Evolutionary conservation across 2,329 filamentous ascomycete genomes (phyloP), one percentile per base, ranked within the genome.

Genomic region (Sclerotiophoma versabilis): DNA sequence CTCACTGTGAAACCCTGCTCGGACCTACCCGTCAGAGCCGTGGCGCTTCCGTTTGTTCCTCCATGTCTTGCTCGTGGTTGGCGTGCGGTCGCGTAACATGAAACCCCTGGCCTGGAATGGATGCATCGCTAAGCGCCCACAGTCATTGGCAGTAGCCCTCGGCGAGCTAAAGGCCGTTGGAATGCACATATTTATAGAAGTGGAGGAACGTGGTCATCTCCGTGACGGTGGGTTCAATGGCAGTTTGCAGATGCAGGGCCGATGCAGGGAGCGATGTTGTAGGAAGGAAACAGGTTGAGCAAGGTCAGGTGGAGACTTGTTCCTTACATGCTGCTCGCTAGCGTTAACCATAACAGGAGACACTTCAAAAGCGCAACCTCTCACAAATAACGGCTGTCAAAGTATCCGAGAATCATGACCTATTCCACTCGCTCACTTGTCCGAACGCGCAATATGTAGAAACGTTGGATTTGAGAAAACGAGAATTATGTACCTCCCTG

Each of bases 401-500:
- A 34, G 17, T 12, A 37, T 37, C 47, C 42, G 41, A 37, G 41
- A 37, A 36, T 17, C 26, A 32, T 23, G 15, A 14, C 12, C 11
- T 23, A 36, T 15, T 20, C 19, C 6, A 29, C 7, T 22, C 15
- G 38, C 38, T 50, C 41, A n/a, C 23, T 26, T 38, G 37, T 3
- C 23, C 29, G 17, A 38, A 45, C 23, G 37, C 19, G 19, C 22
- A 36, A 36, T 42, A 14, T 37, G 19, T 19, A 6, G 14, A 39
- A 46, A 54, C 15, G 34, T 12, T 45, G 30, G 20, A 54, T 41
- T 48, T 20, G 36, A 39, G 34, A 44, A 36, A 50, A 29, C 47
- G 25, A 45, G 23, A 44, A 53, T 32, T 53, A 53, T 59, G 41
- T 55, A 49, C 48, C 44, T 49, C 47, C 41, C 12, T 51, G 12